phyloP scores from a whole-genome alignment of 768 basidiomycete genomes.

The Lenzites betulinus region DNA sequence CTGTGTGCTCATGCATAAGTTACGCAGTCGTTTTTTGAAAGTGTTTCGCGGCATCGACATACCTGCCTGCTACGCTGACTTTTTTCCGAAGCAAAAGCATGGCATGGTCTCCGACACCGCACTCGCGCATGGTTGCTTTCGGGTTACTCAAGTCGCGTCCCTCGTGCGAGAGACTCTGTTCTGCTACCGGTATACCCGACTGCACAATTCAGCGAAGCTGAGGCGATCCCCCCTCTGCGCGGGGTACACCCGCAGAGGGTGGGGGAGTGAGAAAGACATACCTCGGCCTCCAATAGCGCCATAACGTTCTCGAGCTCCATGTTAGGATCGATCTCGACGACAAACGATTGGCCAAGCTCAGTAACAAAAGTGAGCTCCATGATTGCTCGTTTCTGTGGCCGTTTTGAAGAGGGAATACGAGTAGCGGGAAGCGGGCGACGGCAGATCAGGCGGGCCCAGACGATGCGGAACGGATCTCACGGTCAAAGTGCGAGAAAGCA shows the following conservation, averaged over 20 bases:
- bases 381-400: neutral
- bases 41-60: slow-evolving; percentile 10
- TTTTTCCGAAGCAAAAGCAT: slow-evolving; percentile 71
- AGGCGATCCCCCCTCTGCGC: neutral
- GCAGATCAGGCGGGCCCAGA: neutral
- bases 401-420: neutral
- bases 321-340: slow-evolving; percentile 82
- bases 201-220: slow-evolving; percentile 31
- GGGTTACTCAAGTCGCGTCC: slow-evolving; percentile 65
- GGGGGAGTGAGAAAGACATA: slow-evolving; percentile 37
- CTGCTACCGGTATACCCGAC: slow-evolving; percentile 72
- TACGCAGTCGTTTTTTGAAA: neutral
- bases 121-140: slow-evolving; percentile 66
- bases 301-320: slow-evolving; percentile 94
- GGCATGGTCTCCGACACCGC: slow-evolving; percentile 65
- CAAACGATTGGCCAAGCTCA: slow-evolving; percentile 63
- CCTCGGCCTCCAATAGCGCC: slow-evolving; percentile 95
- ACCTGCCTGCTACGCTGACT: slow-evolving; percentile 50
- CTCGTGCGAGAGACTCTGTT: slow-evolving; percentile 73
- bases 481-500: neutral
- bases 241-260: neutral
- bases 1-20: slow-evolving; percentile 37
- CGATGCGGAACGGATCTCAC: slow-evolving; percentile 2
- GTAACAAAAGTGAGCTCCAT: slow-evolving; percentile 78
- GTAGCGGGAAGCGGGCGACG: neutral